These are phyloP conservation scores for Haemoproteus tartakovskyi DNA, from an alignment of 169 alveolate genomes.

Conservation along the genomic window DNA sequence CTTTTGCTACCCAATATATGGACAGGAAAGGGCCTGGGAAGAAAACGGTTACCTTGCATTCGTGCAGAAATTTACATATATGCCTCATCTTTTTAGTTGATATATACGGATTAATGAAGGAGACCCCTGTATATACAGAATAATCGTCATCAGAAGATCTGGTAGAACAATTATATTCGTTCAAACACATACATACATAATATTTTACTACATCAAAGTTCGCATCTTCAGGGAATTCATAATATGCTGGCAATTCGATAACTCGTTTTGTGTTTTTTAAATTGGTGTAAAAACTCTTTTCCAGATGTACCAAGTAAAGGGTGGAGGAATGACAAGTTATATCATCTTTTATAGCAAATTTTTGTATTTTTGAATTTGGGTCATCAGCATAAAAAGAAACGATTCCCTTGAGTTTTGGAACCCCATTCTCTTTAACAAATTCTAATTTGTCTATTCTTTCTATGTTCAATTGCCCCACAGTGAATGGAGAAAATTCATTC, in stretches of 20 bases:
- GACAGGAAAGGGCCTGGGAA: too few species aligned
- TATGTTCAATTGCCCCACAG: conserved; percentile 14
- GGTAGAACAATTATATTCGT: conserved; percentile 9
- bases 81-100: too few species aligned
- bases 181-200: conserved; percentile 56
- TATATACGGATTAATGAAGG: conserved; percentile 5
- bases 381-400: conserved; percentile 18
- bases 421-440: conserved; percentile 2
- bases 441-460: too few species aligned
- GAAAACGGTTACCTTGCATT: too few species aligned
- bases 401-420: conserved; percentile 3
- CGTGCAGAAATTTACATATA: too few species aligned
- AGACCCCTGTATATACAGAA: conserved; percentile 16
- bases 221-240: neutral
- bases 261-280: neutral
- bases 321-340: conserved; percentile 23
- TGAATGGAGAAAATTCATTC: conserved; percentile 26
- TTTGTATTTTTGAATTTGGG: conserved; percentile 8
- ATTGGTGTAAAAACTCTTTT: neutral
- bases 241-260: conserved; percentile 1
- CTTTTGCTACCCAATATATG: too few species aligned
- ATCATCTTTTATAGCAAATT: conserved; percentile 55
- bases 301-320: conserved; percentile 14
- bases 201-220: conserved; percentile 27
- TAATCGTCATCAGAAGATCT: conserved; percentile 3